These are phyloP conservation scores for Cephalotrichum gorgonifer DNA, from an alignment of 2,329 filamentous ascomycete species.

Conservation along the genomic window DNA sequence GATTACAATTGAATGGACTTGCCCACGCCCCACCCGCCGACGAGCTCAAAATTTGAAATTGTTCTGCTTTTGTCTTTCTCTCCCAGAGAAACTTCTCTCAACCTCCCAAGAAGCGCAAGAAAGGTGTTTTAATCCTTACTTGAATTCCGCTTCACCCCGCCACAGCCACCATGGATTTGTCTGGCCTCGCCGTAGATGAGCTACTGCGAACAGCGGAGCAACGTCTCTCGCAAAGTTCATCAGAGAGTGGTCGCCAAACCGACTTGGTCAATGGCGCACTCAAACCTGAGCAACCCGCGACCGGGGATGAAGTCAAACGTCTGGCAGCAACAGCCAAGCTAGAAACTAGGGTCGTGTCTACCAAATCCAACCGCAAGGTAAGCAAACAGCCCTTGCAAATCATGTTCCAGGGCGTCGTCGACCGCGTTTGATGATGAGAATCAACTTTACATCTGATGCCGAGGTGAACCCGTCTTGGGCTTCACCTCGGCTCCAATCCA, in stretches of 20 bases:
- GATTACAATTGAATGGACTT: too few relatives aligned
- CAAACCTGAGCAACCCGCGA: neutral
- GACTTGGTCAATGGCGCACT: neutral
- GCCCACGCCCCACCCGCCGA: neutral
- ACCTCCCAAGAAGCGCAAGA: neutral
- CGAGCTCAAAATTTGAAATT: neutral
- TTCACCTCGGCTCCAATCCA: slow-evolving; percentile 45
- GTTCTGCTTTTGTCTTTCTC: neutral
- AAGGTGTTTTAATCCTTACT: neutral
- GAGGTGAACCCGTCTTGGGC: slow-evolving; percentile 11
- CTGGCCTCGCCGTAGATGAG: slow-evolving; percentile 15
- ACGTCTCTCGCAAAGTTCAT: slow-evolving; percentile 12
- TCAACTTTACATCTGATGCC: slow-evolving; percentile 18
- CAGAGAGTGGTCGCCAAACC: neutral
- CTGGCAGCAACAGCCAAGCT: neutral
- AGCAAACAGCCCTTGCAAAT: neutral
- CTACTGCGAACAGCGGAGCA: slow-evolving; percentile 21
- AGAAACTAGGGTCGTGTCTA: neutral
- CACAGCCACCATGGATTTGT: neutral
- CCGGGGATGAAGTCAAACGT: neutral
- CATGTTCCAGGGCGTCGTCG: slow-evolving; percentile 3
- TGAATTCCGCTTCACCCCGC: neutral
- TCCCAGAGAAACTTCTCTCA: neutral
- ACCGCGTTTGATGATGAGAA: slow-evolving; percentile 26
- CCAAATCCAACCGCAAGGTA: neutral